Evolutionary conservation across 352 stramenopile species (phyloP).

Genomic region (Halophytophthora batemanensis): DNA sequence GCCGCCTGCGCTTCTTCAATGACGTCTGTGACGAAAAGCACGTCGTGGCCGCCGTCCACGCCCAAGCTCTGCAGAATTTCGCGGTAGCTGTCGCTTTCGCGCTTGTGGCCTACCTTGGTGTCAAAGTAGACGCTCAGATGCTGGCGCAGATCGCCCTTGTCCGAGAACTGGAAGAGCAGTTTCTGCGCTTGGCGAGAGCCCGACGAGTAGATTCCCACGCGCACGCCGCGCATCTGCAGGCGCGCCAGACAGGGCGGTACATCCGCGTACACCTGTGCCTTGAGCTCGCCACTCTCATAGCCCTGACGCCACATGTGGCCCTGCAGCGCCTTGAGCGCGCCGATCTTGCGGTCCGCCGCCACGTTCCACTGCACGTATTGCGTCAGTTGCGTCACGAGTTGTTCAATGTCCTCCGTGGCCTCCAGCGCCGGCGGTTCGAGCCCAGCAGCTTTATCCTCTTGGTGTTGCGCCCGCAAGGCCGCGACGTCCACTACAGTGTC

Average conservation of each 20-base stretch:
- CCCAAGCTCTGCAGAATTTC: slow-evolving; percentile 84
- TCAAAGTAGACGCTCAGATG: slow-evolving; percentile 86
- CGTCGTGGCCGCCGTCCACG: slow-evolving; percentile 68
- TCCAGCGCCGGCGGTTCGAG: slow-evolving; percentile 26
- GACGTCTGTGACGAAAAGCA: slow-evolving; percentile 89
- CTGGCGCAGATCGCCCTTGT: slow-evolving; percentile 73
- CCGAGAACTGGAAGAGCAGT: slow-evolving; percentile 84
- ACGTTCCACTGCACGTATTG: slow-evolving; percentile 78
- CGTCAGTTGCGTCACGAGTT: slow-evolving; percentile 33
- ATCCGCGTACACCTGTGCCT: slow-evolving; percentile 91
- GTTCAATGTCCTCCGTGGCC: slow-evolving; percentile 16
- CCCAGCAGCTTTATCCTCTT: slow-evolving; percentile 33
- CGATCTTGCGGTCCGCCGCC: slow-evolving; percentile 75
- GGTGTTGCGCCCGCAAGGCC: slow-evolving; percentile 45
- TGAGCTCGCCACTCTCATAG: slow-evolving; percentile 84
- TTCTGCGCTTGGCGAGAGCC: slow-evolving; percentile 87
- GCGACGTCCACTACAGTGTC: slow-evolving; percentile 49
- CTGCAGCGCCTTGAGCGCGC: slow-evolving; percentile 88
- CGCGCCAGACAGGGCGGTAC: slow-evolving; percentile 83
- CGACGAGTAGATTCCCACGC: slow-evolving; percentile 94
- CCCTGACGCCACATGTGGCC: slow-evolving; percentile 89
- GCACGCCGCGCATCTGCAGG: slow-evolving; percentile 63
- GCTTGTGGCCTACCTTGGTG: slow-evolving; percentile 80
- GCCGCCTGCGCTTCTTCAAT: slow-evolving; percentile 84
- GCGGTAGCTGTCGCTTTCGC: slow-evolving; percentile 60